Percentiles rank a stretch among this genome's conserved stretches.
These are phyloP conservation scores for Debaryomyces coudertii DNA, from an alignment of 1,139 yeast genomes.

Conservation along the genomic window DNA sequence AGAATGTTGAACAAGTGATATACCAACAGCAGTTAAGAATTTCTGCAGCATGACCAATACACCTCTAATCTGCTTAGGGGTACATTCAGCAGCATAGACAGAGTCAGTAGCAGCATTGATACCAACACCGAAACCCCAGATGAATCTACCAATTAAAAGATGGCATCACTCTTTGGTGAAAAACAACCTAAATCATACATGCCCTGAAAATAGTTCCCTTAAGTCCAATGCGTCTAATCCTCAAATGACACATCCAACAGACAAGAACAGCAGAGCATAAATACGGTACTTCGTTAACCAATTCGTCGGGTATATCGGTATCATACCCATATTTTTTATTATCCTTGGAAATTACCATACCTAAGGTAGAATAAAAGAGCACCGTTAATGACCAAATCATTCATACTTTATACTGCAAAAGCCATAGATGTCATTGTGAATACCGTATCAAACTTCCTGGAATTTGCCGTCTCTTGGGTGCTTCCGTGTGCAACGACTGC, in stretches of 20 bases:
- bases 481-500: constrained; percentile 52
- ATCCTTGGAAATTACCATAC: constrained; percentile 49
- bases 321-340: constrained; percentile 33
- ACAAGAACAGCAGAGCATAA: constrained; percentile 70
- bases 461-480: constrained; percentile 67
- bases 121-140: constrained; percentile 79
- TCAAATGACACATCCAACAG: constrained; percentile 73
- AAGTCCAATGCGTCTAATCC: constrained; percentile 67
- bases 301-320: constrained; percentile 66
- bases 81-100: constrained; percentile 78
- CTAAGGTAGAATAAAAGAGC: constrained; percentile 73
- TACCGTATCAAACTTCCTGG: constrained; percentile 63
- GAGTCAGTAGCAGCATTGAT: constrained; percentile 83
- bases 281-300: constrained; percentile 82
- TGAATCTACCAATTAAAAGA: constrained; percentile 70
- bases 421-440: constrained; percentile 80
- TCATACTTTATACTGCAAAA: constrained; percentile 93
- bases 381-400: constrained; percentile 84
- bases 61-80: constrained; percentile 78
- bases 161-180: constrained; percentile 79
- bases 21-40: constrained; percentile 85
- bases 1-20: constrained; percentile 65
- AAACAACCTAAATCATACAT: constrained; percentile 64
- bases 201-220: constrained; percentile 74
- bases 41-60: constrained; percentile 89